These are phyloP conservation scores for Scheffersomyces quercinus DNA, from an alignment of 1,139 yeast species.

Conservation along the genomic window DNA sequence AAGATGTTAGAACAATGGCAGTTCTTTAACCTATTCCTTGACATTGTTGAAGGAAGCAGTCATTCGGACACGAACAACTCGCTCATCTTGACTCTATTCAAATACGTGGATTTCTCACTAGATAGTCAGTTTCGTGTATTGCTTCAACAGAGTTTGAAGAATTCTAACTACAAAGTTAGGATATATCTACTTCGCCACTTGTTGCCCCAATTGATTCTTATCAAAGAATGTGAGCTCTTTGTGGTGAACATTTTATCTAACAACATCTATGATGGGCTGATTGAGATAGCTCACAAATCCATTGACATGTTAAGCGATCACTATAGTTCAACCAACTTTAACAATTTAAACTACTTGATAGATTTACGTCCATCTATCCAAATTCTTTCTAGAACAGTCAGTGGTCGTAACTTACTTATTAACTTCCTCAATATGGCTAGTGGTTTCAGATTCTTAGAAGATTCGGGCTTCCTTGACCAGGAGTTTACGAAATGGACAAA, in stretches of 20 bases:
- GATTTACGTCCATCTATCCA: slow-evolving; percentile 32
- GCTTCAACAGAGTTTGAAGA: slow-evolving; percentile 62
- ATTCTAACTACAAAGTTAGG: slow-evolving; percentile 55
- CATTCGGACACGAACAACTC: slow-evolving; percentile 48
- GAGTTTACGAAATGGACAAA: slow-evolving; percentile 34
- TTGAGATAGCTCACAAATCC: slow-evolving; percentile 48
- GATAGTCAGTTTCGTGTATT: slow-evolving; percentile 71
- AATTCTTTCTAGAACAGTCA: slow-evolving; percentile 23
- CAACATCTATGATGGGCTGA: slow-evolving; percentile 68
- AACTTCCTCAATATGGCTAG: slow-evolving; percentile 29
- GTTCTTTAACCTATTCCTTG: slow-evolving; percentile 75
- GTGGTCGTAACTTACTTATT: slow-evolving; percentile 30
- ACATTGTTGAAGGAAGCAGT: slow-evolving; percentile 59
- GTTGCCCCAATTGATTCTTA: slow-evolving; percentile 40
- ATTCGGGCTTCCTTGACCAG: slow-evolving; percentile 31
- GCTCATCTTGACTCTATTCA: slow-evolving; percentile 57
- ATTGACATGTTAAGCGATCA: slow-evolving; percentile 11
- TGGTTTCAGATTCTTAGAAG: slow-evolving; percentile 40
- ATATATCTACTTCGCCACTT: slow-evolving; percentile 56
- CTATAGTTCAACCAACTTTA: slow-evolving; percentile 11
- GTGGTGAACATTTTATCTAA: slow-evolving; percentile 55
- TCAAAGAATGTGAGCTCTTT: slow-evolving; percentile 36
- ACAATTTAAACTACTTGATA: slow-evolving; percentile 25
- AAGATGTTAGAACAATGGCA: slow-evolving; percentile 78
- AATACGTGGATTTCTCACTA: slow-evolving; percentile 59